Evolutionary conservation across 2,329 filamentous ascomycete genomes (phyloP).

Genomic region (Orbilia javanica): DNA sequence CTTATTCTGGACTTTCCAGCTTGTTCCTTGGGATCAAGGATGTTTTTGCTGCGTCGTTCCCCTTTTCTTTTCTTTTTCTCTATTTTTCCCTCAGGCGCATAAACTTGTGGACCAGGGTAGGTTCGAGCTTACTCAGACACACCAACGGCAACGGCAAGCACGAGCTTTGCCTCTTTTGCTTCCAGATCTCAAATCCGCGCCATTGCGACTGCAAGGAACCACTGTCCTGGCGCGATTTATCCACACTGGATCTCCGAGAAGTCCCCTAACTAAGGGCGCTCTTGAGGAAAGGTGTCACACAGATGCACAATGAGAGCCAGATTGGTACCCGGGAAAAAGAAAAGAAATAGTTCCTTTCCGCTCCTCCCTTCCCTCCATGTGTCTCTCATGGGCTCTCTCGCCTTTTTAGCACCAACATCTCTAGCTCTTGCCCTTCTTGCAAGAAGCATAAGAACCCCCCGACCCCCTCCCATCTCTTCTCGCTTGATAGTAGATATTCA

Average conservation of each 20-base stretch:
- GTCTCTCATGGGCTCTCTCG: conserved; percentile 51
- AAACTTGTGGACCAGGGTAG: conserved; percentile 34
- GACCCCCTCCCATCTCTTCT: conserved; percentile 45
- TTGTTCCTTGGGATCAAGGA: conserved; percentile 35
- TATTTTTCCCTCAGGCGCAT: conserved; percentile 22
- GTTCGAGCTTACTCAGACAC: conserved; percentile 54
- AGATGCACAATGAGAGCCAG: conserved; percentile 24
- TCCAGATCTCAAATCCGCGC: conserved; percentile 54
- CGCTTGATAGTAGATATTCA: conserved; percentile 55
- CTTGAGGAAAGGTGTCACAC: conserved; percentile 24
- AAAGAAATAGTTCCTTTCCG: conserved; percentile 20
- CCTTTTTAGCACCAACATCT: conserved; percentile 53
- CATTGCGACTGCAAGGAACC: conserved; percentile 41
- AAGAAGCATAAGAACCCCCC: conserved; percentile 58
- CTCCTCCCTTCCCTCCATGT: conserved; percentile 54
- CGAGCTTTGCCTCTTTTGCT: conserved; percentile 42
- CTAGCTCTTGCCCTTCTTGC: conserved; percentile 32
- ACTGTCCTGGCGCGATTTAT: conserved; percentile 43
- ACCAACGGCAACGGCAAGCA: conserved; percentile 15
- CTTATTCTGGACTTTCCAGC: conserved; percentile 38
- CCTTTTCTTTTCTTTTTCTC: conserved; percentile 48
- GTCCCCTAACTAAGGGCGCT: conserved; percentile 42
- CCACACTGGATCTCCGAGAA: conserved; percentile 47
- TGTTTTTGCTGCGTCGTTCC: conserved; percentile 37
- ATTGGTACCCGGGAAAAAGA: conserved; percentile 35